Conservation (phyloP, 1,139 yeast species). For the Scheffersomyces titani region DNA sequence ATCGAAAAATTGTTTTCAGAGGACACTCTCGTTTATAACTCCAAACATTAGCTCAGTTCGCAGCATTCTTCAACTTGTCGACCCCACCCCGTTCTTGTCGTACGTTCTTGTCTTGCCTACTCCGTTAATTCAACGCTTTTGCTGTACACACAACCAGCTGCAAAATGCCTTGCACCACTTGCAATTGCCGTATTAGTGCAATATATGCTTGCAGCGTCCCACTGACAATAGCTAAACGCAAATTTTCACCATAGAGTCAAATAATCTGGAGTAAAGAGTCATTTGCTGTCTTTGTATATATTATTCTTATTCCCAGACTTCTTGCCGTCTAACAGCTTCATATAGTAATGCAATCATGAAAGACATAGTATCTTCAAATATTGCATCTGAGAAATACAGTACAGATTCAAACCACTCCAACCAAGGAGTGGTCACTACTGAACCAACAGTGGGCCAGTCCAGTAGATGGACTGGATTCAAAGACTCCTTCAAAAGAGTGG, state of each 20-base stretch:
- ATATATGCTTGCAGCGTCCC: not conserved
- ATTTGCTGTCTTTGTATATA: not conserved
- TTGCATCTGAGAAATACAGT: not conserved
- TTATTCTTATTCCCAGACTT: not conserved
- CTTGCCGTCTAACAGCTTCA: not conserved
- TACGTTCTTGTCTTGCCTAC: not conserved
- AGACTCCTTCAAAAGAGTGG: constrained; percentile 15
- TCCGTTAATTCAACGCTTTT: no score
- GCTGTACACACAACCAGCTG: not conserved
- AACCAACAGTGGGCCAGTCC: not conserved
- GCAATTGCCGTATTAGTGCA: not conserved
- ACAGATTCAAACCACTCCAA: not conserved
- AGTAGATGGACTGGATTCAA: constrained; percentile 8
- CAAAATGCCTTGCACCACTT: not conserved
- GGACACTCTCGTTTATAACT: no score
- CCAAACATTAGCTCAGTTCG: no score
- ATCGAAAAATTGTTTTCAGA: no score
- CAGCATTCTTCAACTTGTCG: no score
- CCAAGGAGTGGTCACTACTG: not conserved
- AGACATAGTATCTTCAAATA: not conserved
- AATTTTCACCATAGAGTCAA: not conserved
- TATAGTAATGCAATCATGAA: not conserved
- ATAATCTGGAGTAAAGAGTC: not conserved
- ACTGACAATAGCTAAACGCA: not conserved
- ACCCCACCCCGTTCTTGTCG: not conserved